Evolutionary conservation across 78 protist species (phyloP).

Genomic region (Speleostelium caveatum): DNA sequence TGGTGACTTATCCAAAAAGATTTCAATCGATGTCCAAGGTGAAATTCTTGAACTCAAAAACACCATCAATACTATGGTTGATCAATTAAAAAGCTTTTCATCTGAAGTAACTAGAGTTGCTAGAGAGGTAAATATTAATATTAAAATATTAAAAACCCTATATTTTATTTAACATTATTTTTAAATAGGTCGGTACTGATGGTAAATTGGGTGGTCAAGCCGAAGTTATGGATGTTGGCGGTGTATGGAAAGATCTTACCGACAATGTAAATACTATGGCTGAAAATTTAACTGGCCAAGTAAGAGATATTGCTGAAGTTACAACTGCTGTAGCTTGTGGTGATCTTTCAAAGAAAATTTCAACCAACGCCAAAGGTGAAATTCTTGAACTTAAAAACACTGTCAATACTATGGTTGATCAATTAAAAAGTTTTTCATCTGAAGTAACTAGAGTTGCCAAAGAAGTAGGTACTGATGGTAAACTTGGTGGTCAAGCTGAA

Average conservation of each 20-base stretch:
- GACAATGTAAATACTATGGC: slow-evolving; percentile 67
- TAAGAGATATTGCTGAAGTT: slow-evolving; percentile 40
- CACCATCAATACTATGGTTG: slow-evolving; percentile 83
- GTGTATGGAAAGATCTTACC: slow-evolving; percentile 54
- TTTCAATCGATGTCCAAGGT: slow-evolving; percentile 63
- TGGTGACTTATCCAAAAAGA: slow-evolving; percentile 77
- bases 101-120: slow-evolving; percentile 75
- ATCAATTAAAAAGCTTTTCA: slow-evolving; percentile 64
- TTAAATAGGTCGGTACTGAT: slow-evolving; percentile 44
- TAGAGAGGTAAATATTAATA: neutral
- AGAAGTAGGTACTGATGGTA: slow-evolving; percentile 30
- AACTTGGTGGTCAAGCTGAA: slow-evolving; percentile 79
- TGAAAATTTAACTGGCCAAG: slow-evolving; percentile 41
- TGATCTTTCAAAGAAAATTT: slow-evolving; percentile 29
- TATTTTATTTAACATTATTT: too few species aligned
- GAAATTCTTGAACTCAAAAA: slow-evolving; percentile 74
- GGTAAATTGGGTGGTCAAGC: slow-evolving; percentile 80
- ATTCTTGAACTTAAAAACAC: slow-evolving; percentile 46
- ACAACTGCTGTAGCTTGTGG: slow-evolving; percentile 51
- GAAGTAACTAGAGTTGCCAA: slow-evolving; percentile 19
- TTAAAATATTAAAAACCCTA: too few species aligned
- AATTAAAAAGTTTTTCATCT: slow-evolving; percentile 2
- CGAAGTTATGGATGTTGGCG: slow-evolving; percentile 50
- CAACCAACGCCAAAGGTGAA: slow-evolving; percentile 33
- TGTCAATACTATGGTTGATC: slow-evolving; percentile 62